Conservation (phyloP, 176 grass and related monocot genomes). For the Carex kokanica region DNA sequence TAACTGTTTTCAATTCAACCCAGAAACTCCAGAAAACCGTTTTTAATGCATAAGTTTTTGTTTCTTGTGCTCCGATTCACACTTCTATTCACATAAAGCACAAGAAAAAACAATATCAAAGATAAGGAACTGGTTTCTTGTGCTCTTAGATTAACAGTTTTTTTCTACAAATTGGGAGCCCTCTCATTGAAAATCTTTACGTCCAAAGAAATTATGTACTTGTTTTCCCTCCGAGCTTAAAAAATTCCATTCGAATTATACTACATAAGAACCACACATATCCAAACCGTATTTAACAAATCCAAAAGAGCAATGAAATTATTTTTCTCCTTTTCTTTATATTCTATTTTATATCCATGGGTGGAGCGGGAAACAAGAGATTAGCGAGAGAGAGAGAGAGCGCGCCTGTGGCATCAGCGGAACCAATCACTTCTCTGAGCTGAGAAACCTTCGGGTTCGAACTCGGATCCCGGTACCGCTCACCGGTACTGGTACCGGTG, state of each 20-base stretch:
- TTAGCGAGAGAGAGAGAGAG: not conserved
- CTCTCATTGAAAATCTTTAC: not conserved
- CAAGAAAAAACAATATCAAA: not conserved
- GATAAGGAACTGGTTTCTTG: not conserved
- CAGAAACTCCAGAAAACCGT: not conserved
- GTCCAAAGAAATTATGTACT: not conserved
- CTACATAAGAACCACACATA: not conserved
- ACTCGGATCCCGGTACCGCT: constrained; percentile 4
- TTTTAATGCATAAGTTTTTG: not conserved
- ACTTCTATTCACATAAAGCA: not conserved
- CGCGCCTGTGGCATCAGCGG: not conserved
- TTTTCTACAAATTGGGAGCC: not conserved
- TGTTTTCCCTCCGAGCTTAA: not conserved
- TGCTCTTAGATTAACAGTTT: not conserved
- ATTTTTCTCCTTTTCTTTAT: not conserved
- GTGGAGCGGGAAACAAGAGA: not conserved
- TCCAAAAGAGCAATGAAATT: not conserved
- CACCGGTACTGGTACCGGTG: constrained; percentile 1
- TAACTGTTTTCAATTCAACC: not conserved
- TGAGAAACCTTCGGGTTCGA: constrained; percentile 13
- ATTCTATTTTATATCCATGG: not conserved
- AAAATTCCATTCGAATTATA: not conserved
- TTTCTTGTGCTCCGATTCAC: not conserved
- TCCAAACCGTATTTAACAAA: not conserved
- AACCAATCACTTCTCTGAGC: constrained; percentile 12